Conservation (phyloP, 2,329 filamentous ascomycete species). For the Dactylonectria macrodidyma region DNA sequence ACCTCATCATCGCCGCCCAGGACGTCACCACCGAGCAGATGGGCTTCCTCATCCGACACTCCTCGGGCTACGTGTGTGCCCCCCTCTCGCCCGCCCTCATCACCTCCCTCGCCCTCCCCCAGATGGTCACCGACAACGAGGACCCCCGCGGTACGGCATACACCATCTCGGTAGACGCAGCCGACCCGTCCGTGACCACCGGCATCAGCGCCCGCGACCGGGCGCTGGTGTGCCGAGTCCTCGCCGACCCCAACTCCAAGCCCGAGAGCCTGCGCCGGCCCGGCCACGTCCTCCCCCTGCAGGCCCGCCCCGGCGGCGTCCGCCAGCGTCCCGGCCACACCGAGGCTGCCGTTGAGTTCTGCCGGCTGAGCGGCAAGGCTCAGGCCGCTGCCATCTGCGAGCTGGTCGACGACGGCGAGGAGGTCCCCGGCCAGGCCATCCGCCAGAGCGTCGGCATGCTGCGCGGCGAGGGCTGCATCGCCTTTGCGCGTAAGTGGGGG, state of each 20-base stretch:
- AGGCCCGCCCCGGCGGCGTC: constrained; percentile 85
- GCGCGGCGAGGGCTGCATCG: constrained; percentile 87
- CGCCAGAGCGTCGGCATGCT: constrained; percentile 86
- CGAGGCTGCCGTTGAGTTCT: constrained; percentile 94
- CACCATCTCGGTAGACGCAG: constrained; percentile 89
- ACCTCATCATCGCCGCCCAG: constrained; percentile 94
- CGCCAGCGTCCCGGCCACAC: constrained; percentile 88
- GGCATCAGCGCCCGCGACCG: constrained; percentile 94
- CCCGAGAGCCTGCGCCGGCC: constrained; percentile 81
- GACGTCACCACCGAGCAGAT: constrained; percentile 90
- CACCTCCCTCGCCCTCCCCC: constrained; percentile 81
- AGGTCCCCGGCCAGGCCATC: constrained; percentile 77
- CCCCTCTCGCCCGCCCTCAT: constrained; percentile 82
- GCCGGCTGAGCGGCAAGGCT: constrained; percentile 83
- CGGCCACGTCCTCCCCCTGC: constrained; percentile 91
- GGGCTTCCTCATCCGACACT: constrained; percentile 95
- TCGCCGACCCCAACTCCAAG: constrained; percentile 76
- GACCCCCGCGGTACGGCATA: constrained; percentile 95
- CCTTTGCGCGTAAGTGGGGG: constrained; percentile 90
- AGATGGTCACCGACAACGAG: constrained; percentile 84
- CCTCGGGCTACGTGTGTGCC: constrained; percentile 91
- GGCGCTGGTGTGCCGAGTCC: constrained; percentile 82
- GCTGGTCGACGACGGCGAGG: constrained; percentile 87
- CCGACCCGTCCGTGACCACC: constrained; percentile 81
- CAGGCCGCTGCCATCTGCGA: constrained; percentile 90